Evolutionary conservation across 257 asterid species (phyloP).

Genomic region (Solanum pimpinellifolium): DNA sequence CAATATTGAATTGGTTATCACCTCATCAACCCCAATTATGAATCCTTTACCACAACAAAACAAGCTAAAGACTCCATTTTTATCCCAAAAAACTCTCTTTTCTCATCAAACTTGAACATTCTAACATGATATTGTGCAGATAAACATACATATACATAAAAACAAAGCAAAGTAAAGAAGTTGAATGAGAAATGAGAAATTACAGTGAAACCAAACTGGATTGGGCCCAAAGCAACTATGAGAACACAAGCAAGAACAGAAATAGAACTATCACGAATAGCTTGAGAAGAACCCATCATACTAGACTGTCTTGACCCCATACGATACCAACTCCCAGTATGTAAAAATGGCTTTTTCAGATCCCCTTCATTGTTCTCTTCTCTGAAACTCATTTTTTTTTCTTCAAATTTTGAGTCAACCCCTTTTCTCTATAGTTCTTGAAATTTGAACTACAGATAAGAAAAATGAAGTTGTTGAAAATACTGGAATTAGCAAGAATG

Average conservation of each 20-base stretch:
- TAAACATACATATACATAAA: not conserved
- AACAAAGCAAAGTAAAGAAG: not conserved
- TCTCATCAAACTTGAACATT: not conserved
- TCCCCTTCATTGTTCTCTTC: conserved; percentile 50
- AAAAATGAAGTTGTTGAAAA: not conserved
- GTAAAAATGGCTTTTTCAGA: conserved; percentile 77
- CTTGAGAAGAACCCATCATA: conserved; percentile 67
- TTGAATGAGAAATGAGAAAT: conserved; percentile 2
- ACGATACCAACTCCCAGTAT: conserved; percentile 90
- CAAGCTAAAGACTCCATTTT: not conserved
- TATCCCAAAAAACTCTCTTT: not conserved
- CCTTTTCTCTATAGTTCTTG: not conserved
- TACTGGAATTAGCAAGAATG: not conserved
- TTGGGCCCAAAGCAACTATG: conserved; percentile 89
- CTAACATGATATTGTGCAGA: not conserved
- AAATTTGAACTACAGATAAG: not conserved
- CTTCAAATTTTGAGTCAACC: not conserved
- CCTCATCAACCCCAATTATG: not conserved
- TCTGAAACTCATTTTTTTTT: conserved; percentile 59
- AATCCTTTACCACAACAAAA: not conserved
- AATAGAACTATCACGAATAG: conserved; percentile 63
- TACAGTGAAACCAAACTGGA: conserved; percentile 94
- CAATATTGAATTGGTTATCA: too few species aligned
- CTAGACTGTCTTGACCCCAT: conserved; percentile 90
- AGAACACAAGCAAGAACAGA: conserved; percentile 83